phyloP scores from a whole-genome alignment of 305 asterid genomes.

The Solanum hybrid region DNA sequence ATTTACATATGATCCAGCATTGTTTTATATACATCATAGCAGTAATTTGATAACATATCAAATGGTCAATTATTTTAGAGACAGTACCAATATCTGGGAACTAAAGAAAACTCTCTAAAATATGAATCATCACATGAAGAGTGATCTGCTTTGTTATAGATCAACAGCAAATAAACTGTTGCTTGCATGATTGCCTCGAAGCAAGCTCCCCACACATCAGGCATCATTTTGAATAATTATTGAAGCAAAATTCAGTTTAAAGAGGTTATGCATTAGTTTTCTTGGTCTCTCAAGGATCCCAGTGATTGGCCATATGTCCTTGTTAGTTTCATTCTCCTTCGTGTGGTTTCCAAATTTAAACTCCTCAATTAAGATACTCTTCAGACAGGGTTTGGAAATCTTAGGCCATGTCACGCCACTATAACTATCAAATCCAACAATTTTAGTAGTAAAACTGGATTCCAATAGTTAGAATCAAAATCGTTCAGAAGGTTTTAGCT shows the following conservation, averaged over 20 bases:
- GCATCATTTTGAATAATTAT: not conserved
- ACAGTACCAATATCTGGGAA: not conserved
- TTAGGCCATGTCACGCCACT: not conserved
- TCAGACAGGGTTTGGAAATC: not conserved
- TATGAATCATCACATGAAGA: not conserved
- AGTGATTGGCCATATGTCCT: not conserved
- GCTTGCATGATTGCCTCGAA: not conserved
- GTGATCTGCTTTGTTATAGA: not conserved
- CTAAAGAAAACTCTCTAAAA: not conserved
- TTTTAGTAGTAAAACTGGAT: not conserved
- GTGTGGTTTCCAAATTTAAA: not conserved
- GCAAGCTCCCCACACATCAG: not conserved
- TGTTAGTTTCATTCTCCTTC: not conserved
- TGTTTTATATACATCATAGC: not conserved
- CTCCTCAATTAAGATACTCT: not conserved
- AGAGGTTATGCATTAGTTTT: not conserved
- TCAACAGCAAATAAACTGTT: not conserved
- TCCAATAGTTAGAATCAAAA: not conserved
- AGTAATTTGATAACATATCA: not conserved
- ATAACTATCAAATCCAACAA: not conserved
- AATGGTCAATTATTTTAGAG: not conserved
- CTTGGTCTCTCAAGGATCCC: not conserved
- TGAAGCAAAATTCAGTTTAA: not conserved
- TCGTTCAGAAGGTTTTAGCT: not conserved
- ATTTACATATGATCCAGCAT: not conserved